Conservation (phyloP, 1,139 yeast species). For the Magnusiomyces ingens region DNA sequence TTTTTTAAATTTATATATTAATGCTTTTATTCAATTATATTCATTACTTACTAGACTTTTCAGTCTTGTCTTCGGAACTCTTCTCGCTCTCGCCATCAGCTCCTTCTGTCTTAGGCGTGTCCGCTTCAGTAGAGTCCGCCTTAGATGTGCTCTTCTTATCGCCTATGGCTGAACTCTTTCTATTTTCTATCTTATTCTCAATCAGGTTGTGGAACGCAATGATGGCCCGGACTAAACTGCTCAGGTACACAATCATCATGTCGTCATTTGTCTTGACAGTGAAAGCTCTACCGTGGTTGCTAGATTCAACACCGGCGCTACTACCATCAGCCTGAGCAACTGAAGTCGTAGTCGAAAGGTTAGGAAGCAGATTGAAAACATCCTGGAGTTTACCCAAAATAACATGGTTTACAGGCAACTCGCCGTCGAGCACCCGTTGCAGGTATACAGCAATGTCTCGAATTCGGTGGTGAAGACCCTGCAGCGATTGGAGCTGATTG, state of each 20-base stretch:
- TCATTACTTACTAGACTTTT: neutral
- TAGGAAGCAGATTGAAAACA: constrained; percentile 88
- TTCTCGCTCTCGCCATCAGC: constrained; percentile 9
- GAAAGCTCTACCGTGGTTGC: constrained; percentile 61
- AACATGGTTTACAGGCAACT: constrained; percentile 81
- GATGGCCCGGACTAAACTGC: constrained; percentile 86
- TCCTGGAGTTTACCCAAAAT: constrained; percentile 91
- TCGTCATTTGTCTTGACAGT: constrained; percentile 93
- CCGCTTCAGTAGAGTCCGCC: constrained; percentile 4
- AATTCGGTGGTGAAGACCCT: constrained; percentile 78
- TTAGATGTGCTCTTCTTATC: constrained; percentile 15
- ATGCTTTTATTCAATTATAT: too few species aligned
- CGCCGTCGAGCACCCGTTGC: constrained; percentile 62
- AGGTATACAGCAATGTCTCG: constrained; percentile 74
- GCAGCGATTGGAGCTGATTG: constrained; percentile 78
- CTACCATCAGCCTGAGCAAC: constrained; percentile 13
- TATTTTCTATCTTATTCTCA: constrained; percentile 85
- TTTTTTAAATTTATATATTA: too few species aligned
- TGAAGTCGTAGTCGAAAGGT: constrained; percentile 44
- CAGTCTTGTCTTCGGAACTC: neutral
- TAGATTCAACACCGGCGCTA: constrained; percentile 25
- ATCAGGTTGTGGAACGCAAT: constrained; percentile 95
- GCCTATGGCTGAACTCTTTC: constrained; percentile 13
- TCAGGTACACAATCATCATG: constrained; percentile 85
- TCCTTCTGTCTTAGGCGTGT: neutral